These are phyloP conservation scores for Ambispora gerdemannii DNA, from an alignment of 192 early-diverging fungal species.

Conservation along the genomic window DNA sequence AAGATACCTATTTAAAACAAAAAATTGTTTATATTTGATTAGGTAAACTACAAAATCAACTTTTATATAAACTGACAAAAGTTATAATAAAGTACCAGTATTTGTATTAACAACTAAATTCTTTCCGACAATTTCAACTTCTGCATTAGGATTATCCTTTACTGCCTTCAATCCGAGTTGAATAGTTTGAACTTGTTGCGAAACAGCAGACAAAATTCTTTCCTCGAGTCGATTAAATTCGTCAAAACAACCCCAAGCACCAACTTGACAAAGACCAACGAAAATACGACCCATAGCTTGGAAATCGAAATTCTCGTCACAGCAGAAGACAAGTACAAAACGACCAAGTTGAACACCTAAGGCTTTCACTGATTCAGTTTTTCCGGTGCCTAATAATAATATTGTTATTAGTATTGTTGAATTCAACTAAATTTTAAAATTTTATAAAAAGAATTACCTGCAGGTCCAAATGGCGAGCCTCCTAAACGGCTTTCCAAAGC, in stretches of 20 bases:
- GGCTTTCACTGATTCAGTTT: slow-evolving; percentile 98
- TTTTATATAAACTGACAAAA: no score
- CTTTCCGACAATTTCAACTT: slow-evolving; percentile 94
- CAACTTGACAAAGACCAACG: slow-evolving; percentile 96
- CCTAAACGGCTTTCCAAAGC: slow-evolving; percentile 90
- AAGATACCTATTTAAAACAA: slow-evolving; percentile 72
- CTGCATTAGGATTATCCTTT: slow-evolving; percentile 58
- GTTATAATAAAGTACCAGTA: slow-evolving; percentile 46
- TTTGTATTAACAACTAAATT: slow-evolving; percentile 78
- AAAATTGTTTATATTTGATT: no score
- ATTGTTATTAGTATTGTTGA: background rate
- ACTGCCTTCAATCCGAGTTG: slow-evolving; percentile 82
- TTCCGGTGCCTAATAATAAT: slow-evolving; percentile 82
- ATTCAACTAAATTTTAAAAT: background rate
- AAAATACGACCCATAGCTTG: slow-evolving; percentile 99
- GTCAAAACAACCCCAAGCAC: slow-evolving; percentile 99
- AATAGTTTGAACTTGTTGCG: slow-evolving; percentile 99
- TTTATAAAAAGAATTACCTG: slow-evolving; percentile 32
- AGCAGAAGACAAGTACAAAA: slow-evolving; percentile 99
- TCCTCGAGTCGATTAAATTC: slow-evolving; percentile 99
- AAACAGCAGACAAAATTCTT: slow-evolving; percentile 96
- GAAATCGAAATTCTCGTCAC: slow-evolving; percentile 99
- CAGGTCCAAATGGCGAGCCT: slow-evolving; percentile 97
- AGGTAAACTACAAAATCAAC: no score
- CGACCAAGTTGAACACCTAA: slow-evolving; percentile 87